Evolutionary conservation across 352 stramenopile genomes (phyloP).

Genomic region (Phytophthora kernoviae): DNA sequence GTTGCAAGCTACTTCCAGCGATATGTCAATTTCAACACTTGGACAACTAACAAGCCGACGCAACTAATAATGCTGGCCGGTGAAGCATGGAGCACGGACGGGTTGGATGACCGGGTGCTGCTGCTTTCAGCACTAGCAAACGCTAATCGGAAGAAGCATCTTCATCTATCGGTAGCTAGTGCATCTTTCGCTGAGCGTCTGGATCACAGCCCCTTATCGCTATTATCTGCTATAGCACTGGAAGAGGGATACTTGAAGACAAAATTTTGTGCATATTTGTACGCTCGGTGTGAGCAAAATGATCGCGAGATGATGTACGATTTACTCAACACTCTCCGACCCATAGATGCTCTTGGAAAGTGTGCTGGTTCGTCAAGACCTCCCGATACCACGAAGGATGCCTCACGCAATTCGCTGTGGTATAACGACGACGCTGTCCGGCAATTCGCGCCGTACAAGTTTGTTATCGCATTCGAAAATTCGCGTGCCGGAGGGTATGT

Average conservation of each 20-base stretch:
- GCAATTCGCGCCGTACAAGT: constrained; percentile 42
- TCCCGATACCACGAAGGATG: constrained; percentile 1
- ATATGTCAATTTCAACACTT: not conserved
- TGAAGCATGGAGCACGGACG: constrained; percentile 27
- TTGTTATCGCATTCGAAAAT: constrained; percentile 70
- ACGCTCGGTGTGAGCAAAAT: constrained; percentile 35
- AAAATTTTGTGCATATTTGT: constrained; percentile 52
- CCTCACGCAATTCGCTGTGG: constrained; percentile 3
- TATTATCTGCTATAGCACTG: constrained; percentile 16
- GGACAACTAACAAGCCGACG: not conserved
- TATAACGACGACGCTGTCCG: constrained; percentile 38
- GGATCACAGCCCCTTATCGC: constrained; percentile 24
- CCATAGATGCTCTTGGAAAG: constrained; percentile 43
- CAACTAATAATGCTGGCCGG: constrained; percentile 33
- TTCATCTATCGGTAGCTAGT: constrained; percentile 35
- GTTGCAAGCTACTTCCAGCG: constrained; percentile 2
- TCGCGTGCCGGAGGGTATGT: constrained; percentile 40
- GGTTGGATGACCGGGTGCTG: constrained; percentile 28
- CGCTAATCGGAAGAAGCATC: constrained; percentile 10
- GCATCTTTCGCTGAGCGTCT: constrained; percentile 38
- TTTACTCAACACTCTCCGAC: constrained; percentile 35
- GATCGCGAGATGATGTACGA: constrained; percentile 51
- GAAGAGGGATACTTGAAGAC: not conserved
- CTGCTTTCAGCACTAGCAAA: constrained; percentile 25
- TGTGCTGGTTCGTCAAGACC: constrained; percentile 22